Conservation (phyloP, 495 filamentous ascomycete genomes). For the Hypoxylon trugodes region DNA sequence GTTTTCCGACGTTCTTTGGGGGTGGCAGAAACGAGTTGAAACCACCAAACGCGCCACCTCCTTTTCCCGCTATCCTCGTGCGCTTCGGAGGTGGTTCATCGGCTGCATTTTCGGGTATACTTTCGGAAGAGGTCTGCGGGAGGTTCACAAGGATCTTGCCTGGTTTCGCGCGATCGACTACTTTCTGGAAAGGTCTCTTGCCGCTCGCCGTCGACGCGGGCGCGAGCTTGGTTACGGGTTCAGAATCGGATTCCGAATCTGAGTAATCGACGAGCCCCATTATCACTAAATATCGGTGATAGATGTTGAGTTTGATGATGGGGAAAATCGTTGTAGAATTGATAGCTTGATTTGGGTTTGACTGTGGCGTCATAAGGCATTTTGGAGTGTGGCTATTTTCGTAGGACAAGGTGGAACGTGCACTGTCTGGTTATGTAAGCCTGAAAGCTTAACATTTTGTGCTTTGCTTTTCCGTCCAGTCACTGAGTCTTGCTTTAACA, state of each 20-base stretch:
- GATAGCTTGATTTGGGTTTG: neutral
- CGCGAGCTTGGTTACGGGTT: slow-evolving; percentile 57
- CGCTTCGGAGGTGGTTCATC: slow-evolving; percentile 76
- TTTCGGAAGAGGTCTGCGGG: slow-evolving; percentile 55
- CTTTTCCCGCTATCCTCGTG: slow-evolving; percentile 58
- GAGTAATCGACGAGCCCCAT: slow-evolving; percentile 87
- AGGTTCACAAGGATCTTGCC: slow-evolving; percentile 85
- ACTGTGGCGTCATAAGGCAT: slow-evolving; percentile 33
- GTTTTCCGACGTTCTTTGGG: slow-evolving; percentile 69
- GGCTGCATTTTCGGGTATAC: slow-evolving; percentile 18
- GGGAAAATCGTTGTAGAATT: neutral
- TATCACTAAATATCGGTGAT: slow-evolving; percentile 12
- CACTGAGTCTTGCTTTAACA: too few species aligned
- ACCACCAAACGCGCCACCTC: slow-evolving; percentile 66
- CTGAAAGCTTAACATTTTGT: too few species aligned
- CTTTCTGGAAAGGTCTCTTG: slow-evolving; percentile 71
- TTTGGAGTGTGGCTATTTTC: slow-evolving; percentile 18
- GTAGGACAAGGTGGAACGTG: too few species aligned
- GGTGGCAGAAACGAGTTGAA: slow-evolving; percentile 90
- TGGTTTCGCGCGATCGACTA: slow-evolving; percentile 79
- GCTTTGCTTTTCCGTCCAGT: too few species aligned
- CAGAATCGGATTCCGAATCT: slow-evolving; percentile 80
- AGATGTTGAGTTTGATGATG: slow-evolving; percentile 14
- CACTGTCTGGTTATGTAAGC: neutral
- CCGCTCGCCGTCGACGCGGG: slow-evolving; percentile 42